Evolutionary conservation across 306 rosid genomes (phyloP), one percentile per base, ranked within the genome.

Genomic region (Vigna hirtella): DNA sequence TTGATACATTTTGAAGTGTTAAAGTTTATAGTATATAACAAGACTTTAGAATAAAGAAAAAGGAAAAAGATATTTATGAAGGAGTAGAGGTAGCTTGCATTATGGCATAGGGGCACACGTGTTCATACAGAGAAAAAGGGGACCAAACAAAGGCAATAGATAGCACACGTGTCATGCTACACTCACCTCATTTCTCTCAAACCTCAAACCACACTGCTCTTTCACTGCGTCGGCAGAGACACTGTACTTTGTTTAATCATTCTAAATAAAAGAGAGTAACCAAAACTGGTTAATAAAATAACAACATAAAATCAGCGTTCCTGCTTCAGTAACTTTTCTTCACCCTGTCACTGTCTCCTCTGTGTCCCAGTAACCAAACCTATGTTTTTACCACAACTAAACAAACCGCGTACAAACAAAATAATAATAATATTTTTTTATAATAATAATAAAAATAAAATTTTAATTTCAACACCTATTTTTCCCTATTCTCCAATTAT

Each of bases 201-300:
- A 9, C 47, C 68, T 69, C 70, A n/a, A 62, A 49, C 48, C 70
- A 3, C 34, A 30, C 34, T 30, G 34, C 34, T 62, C 13, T 11
- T 49, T 48, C 71, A 30, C 52, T 77, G 80, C 89, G 91, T 90
- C 91, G 92, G 92, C 78, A 79, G 76, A 53, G 26, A 14, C 56
- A 50, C 20, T 32, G n/a, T 36, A n/a, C 42, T 13, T 28, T 7
- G 5, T 28, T 15, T 45, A 45, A 45, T 49, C 30, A 48, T 12
- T n/a, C 11, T 55, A 3, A 32, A 34, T 38, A 57, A 73, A 40
- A 57, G 67, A 57, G 7, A 24, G 26, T 72, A 55, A 56, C 53
- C 18, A 40, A 55, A 72, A 11, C 13, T 2, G 34, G 52, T 36
- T 53, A 53, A 30, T 65, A 13, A 50, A 50, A 26, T 15, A 28